Evolutionary conservation across 2,329 filamentous ascomycete species (phyloP).

Genomic region (Cladosporium sp.): DNA sequence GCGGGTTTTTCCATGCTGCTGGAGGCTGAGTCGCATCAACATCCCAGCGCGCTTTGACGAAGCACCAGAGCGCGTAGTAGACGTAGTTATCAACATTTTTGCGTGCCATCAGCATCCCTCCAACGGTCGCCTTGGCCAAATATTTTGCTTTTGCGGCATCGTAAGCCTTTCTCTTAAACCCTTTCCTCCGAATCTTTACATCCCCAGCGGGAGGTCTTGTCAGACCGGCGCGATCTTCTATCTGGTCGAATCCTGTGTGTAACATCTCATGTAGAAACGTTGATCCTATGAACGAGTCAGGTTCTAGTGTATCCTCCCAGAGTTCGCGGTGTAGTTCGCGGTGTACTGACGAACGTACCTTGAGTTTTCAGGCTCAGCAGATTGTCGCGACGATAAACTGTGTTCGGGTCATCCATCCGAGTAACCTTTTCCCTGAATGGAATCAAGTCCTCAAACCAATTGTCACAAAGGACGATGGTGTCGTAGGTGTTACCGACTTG

Average conservation of each 20-base stretch:
- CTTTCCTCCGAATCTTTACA: too few relatives aligned
- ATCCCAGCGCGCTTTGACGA: neutral
- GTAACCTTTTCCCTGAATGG: neutral
- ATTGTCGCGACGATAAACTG: neutral
- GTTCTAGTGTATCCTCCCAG: too few relatives aligned
- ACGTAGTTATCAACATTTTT: slow-evolving; percentile 11
- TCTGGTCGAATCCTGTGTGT: neutral
- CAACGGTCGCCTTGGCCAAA: neutral
- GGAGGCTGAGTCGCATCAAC: neutral
- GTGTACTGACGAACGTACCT: neutral
- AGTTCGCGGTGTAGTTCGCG: too few relatives aligned
- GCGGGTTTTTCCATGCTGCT: neutral
- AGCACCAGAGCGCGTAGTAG: neutral
- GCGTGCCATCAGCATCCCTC: slow-evolving; percentile 5
- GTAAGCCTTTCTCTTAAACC: neutral
- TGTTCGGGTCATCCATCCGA: neutral
- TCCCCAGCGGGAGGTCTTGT: too few relatives aligned
- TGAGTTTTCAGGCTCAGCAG: neutral
- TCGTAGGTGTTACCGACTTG: neutral
- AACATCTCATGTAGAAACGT: neutral
- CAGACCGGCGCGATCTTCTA: too few relatives aligned
- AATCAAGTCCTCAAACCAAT: neutral
- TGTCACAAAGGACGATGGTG: neutral
- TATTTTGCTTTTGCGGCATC: neutral
- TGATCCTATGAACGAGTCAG: neutral